These are phyloP conservation scores for Laguncularia racemosa DNA, from an alignment of 345 rosid genomes.

Conservation along the genomic window DNA sequence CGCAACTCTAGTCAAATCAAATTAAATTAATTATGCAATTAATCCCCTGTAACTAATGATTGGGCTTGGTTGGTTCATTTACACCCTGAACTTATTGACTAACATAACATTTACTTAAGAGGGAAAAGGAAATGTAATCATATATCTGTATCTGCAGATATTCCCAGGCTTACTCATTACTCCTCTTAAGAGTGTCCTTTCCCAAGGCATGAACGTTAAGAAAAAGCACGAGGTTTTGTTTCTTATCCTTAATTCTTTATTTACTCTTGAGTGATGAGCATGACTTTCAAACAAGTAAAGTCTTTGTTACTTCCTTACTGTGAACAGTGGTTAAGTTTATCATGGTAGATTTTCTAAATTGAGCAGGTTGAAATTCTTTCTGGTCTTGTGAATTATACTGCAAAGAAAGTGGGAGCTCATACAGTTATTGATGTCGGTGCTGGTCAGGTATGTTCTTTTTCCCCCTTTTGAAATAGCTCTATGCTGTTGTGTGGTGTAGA, in stretches of 20 bases:
- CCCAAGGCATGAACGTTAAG: conserved; percentile 90
- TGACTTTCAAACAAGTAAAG: background rate
- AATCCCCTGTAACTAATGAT: no score
- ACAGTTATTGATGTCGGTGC: conserved; percentile 84
- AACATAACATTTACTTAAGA: no score
- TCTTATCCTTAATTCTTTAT: conserved; percentile 3
- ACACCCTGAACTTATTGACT: no score
- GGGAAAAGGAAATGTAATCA: no score
- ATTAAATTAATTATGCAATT: no score
- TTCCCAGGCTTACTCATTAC: conserved; percentile 36
- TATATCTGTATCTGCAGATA: conserved; percentile 30
- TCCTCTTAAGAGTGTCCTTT: conserved; percentile 55
- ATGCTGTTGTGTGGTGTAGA: no score
- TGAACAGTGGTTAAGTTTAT: background rate
- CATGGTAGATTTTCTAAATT: conserved; percentile 7
- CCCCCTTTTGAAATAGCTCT: background rate
- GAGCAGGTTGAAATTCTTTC: conserved; percentile 85
- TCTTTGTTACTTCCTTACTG: background rate
- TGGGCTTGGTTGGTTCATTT: no score
- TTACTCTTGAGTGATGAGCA: background rate
- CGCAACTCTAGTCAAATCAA: no score
- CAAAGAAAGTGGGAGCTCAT: conserved; percentile 41
- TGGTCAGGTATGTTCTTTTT: conserved; percentile 62
- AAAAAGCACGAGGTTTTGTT: conserved; percentile 70
- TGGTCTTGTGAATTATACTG: conserved; percentile 57